phyloP scores from a whole-genome alignment of 2,329 filamentous ascomycete species.

The Aspergillus jensenii region DNA sequence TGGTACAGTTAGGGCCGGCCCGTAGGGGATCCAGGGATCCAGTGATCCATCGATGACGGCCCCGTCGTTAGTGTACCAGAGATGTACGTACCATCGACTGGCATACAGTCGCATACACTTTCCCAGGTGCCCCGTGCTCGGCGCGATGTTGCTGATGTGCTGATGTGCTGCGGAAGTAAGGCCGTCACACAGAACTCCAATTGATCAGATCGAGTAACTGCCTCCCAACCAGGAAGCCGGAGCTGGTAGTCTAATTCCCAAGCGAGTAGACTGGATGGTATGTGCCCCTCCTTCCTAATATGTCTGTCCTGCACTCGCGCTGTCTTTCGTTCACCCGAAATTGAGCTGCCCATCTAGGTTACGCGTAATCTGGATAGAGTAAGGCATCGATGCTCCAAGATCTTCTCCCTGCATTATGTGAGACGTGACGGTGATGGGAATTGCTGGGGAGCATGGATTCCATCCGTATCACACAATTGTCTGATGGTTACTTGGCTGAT shows the following conservation, averaged over 20 bases:
- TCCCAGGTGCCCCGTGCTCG: constrained; percentile 1
- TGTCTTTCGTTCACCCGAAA: not conserved
- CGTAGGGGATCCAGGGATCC: constrained; percentile 22
- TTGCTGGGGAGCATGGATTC: not conserved
- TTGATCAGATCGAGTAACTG: constrained; percentile 17
- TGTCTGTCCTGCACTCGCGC: not conserved
- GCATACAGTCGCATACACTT: not conserved
- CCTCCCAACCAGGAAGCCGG: not conserved
- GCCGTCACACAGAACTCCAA: constrained; percentile 18
- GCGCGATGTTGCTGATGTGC: constrained; percentile 17
- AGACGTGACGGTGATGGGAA: not conserved
- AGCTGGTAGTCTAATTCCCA: too few species aligned
- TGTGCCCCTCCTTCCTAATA: constrained; percentile 2
- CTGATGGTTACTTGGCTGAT: constrained; percentile 2
- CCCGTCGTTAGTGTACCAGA: constrained; percentile 13
- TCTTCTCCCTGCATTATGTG: constrained; percentile 2
- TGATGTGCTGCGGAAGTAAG: constrained; percentile 21
- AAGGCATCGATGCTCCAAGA: constrained; percentile 19
- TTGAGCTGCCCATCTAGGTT: constrained; percentile 1
- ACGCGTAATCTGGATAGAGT: constrained; percentile 8
- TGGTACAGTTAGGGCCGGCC: constrained; percentile 26
- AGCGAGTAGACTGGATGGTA: not conserved
- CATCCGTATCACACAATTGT: constrained; percentile 4
- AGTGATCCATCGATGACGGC: constrained; percentile 19
- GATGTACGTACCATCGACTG: not conserved